Conservation (phyloP, 345 rosid genomes). For the Eucalyptus regnans region DNA sequence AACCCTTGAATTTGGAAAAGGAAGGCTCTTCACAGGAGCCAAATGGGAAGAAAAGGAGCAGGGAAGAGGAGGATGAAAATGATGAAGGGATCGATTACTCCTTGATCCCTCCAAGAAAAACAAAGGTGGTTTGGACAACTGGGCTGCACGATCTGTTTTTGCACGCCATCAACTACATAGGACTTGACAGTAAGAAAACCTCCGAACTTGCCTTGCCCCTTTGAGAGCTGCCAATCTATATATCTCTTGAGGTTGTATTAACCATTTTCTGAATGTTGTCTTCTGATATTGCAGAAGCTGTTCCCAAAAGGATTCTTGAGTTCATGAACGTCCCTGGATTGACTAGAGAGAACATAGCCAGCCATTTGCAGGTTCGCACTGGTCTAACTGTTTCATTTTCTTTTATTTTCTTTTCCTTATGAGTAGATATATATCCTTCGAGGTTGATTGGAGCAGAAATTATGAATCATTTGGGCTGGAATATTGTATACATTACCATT, state of each 20-base stretch:
- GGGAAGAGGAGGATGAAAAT: background rate
- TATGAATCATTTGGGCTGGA: background rate
- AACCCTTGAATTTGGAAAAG: background rate
- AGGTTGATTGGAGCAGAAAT: background rate
- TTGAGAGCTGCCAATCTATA: background rate
- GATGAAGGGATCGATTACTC: background rate
- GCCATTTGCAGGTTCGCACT: constrained; percentile 25
- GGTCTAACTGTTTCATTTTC: background rate
- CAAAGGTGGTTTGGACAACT: constrained; percentile 52
- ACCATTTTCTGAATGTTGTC: background rate
- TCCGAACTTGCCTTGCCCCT: background rate
- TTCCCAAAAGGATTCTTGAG: constrained; percentile 64
- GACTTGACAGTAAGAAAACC: constrained; percentile 49
- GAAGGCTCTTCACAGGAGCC: background rate
- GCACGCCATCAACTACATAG: constrained; percentile 42
- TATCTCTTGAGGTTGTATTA: background rate
- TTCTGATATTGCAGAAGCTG: constrained; percentile 40
- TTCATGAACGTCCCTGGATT: constrained; percentile 54
- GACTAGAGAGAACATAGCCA: constrained; percentile 76
- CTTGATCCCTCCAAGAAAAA: constrained; percentile 11
- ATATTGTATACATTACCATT: background rate
- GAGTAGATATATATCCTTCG: background rate
- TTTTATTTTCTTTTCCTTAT: background rate
- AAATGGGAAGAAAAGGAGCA: background rate
- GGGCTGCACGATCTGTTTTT: constrained; percentile 50